Evolutionary conservation across 2,329 filamentous ascomycete species (phyloP).

Genomic region (Leptographium flavum): DNA sequence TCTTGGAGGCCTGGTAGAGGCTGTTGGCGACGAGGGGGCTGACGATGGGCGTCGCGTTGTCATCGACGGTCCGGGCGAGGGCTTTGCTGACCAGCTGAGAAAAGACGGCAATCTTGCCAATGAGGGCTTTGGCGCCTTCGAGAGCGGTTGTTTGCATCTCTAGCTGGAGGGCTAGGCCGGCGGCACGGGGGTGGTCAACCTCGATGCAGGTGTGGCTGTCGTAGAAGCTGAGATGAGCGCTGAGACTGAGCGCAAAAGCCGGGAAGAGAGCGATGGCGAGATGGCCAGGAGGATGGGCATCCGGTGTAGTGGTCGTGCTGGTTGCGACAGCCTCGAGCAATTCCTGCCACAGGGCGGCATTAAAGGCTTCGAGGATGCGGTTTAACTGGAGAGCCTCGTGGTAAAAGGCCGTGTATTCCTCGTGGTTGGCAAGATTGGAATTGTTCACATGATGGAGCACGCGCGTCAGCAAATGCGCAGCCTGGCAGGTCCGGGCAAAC

Average conservation of each 20-base stretch:
- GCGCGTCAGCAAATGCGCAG: constrained; percentile 9
- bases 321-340: neutral
- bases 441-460: constrained; percentile 8
- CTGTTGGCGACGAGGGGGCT: constrained; percentile 5
- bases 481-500: constrained; percentile 10
- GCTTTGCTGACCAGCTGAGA: neutral
- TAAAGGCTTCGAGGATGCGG: constrained; percentile 3
- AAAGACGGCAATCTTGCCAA: neutral
- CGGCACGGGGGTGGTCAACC: constrained; percentile 2
- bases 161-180: constrained; percentile 5
- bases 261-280: neutral
- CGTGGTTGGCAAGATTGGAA: neutral
- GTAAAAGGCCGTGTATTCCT: constrained; percentile 5
- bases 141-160: constrained; percentile 7
- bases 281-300: neutral
- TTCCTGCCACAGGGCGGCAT: constrained; percentile 3
- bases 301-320: neutral
- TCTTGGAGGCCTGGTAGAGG: constrained; percentile 7
- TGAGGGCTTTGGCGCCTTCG: constrained; percentile 3
- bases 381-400: constrained; percentile 6
- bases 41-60: neutral
- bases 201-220: constrained; percentile 9
- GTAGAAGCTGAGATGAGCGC: constrained; percentile 7
- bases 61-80: neutral
- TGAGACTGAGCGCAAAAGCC: constrained; percentile 4